Evolutionary conservation across 176 grass and related monocot species (phyloP).

Genomic region (Avena sativa): DNA sequence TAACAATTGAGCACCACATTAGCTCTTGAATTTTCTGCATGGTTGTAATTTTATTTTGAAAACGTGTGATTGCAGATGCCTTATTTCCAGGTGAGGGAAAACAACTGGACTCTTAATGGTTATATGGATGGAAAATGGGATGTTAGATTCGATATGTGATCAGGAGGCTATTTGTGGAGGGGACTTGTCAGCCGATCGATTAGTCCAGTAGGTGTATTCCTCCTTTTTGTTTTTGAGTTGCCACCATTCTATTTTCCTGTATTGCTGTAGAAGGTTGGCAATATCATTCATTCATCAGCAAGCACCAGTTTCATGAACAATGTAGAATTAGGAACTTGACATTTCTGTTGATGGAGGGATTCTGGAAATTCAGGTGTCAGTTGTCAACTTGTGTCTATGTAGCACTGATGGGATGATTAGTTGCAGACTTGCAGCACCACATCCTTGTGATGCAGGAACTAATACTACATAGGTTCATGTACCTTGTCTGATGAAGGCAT

Average conservation of each 20-base stretch:
- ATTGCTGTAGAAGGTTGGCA: background rate
- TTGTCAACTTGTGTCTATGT: background rate
- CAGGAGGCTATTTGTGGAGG: background rate
- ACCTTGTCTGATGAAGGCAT: background rate
- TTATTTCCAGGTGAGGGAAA: slow-evolving; percentile 86
- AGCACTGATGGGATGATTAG: background rate
- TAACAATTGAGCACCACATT: background rate
- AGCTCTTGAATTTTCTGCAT: background rate
- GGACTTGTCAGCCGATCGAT: background rate
- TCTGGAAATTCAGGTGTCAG: background rate
- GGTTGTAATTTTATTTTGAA: slow-evolving; percentile 18
- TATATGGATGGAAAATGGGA: slow-evolving; percentile 82
- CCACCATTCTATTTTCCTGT: background rate
- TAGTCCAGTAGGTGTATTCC: background rate
- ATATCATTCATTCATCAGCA: background rate
- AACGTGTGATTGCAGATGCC: slow-evolving; percentile 67
- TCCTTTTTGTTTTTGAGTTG: background rate
- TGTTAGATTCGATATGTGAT: slow-evolving; percentile 75
- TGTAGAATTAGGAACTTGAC: background rate
- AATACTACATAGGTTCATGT: background rate
- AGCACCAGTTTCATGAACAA: background rate
- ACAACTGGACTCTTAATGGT: slow-evolving; percentile 84
- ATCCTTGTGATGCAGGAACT: background rate
- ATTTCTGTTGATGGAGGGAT: background rate
- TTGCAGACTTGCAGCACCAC: background rate